Percentiles rank a stretch among this genome's conserved stretches.
These are phyloP conservation scores for Cyberlindnera mycetangii DNA, from an alignment of 805 yeast species.

Conservation along the genomic window DNA sequence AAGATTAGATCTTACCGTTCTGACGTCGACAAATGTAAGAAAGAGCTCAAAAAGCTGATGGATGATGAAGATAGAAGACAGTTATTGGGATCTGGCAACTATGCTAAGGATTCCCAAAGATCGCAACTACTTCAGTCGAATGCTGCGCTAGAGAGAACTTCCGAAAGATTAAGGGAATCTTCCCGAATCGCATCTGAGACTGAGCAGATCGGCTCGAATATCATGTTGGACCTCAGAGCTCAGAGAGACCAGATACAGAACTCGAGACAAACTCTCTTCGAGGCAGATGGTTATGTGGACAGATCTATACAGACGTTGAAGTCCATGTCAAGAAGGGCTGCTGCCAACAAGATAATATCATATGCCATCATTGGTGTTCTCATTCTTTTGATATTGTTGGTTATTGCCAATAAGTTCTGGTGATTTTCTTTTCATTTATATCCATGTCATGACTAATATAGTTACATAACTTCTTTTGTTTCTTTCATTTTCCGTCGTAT, in stretches of 20 bases:
- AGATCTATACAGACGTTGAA: constrained; percentile 81
- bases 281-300: constrained; percentile 93
- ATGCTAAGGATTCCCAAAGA: constrained; percentile 59
- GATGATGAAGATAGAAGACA: constrained; percentile 73
- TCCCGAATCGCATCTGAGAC: constrained; percentile 91
- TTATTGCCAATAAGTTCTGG: constrained; percentile 66
- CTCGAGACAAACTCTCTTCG: constrained; percentile 79
- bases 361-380: constrained; percentile 89
- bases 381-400: constrained; percentile 75
- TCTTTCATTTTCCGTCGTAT: neutral
- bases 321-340: constrained; percentile 88
- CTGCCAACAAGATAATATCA: constrained; percentile 86
- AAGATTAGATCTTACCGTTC: constrained; percentile 69
- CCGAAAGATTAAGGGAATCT: constrained; percentile 81
- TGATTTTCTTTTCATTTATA: constrained; percentile 8
- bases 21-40: constrained; percentile 58
- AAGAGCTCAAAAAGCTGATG: constrained; percentile 48
- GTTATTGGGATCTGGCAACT: constrained; percentile 56
- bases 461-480: neutral
- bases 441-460: neutral
- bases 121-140: constrained; percentile 76
- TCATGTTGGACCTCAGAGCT: constrained; percentile 81
- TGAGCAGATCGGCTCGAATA: constrained; percentile 86
- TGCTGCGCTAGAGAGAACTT: constrained; percentile 75
- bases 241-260: constrained; percentile 91